A percentile compares a stretch with the other conserved stretches of the same genome.
Conservation (phyloP, 495 filamentous ascomycete genomes). For the Zalerion maritima region DNA sequence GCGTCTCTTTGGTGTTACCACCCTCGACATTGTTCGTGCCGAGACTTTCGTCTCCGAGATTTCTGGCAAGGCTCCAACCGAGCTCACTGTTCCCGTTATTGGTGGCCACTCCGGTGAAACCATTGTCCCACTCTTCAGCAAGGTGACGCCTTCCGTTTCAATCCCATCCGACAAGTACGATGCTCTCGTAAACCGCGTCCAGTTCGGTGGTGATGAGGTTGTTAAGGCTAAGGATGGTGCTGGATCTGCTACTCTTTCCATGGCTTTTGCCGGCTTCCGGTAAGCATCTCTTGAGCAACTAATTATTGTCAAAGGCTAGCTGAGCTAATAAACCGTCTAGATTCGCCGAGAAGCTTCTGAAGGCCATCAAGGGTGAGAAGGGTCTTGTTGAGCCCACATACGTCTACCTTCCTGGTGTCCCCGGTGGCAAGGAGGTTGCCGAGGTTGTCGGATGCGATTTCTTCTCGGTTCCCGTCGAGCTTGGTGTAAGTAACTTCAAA, state of each 20-base stretch:
- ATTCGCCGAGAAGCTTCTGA: conserved; percentile 86
- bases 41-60: conserved; percentile 90
- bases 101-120: conserved; percentile 96
- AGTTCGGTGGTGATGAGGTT: conserved; percentile 97
- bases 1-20: conserved; percentile 95
- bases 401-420: conserved; percentile 81
- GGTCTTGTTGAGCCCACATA: conserved; percentile 88
- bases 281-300: conserved; percentile 19
- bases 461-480: conserved; percentile 90
- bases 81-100: conserved; percentile 77
- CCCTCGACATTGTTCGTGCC: conserved; percentile 92
- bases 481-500: conserved; percentile 54
- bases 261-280: conserved; percentile 95
- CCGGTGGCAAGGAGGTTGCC: conserved; percentile 69
- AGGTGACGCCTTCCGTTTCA: conserved; percentile 59
- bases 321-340: conserved; percentile 30
- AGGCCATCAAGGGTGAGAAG: conserved; percentile 73
- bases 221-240: conserved; percentile 94
- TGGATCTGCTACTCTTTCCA: conserved; percentile 90
- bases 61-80: conserved; percentile 62
- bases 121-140: conserved; percentile 94
- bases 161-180: conserved; percentile 81
- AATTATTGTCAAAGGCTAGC: background rate
- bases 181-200: conserved; percentile 78
- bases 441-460: conserved; percentile 77